phyloP scores from a whole-genome alignment of 306 rosid genomes.

The Parietaria judaica region DNA sequence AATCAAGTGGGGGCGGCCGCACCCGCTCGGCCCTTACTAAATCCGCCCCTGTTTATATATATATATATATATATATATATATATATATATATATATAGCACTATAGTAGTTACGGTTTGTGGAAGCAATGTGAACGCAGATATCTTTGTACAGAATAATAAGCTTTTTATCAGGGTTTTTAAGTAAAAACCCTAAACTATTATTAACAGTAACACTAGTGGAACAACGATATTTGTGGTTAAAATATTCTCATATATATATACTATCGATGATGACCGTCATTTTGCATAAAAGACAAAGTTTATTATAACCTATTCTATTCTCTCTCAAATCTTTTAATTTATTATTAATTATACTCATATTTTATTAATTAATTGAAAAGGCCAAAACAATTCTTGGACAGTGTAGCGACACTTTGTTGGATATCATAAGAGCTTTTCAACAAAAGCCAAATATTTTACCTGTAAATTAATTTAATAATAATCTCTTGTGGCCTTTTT shows the following conservation, averaged over 20 bases:
- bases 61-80: too few species aligned
- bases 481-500: neutral
- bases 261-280: constrained; percentile 6
- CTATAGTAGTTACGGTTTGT: neutral
- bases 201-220: neutral
- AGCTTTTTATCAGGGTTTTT: neutral
- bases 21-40: too few species aligned
- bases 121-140: constrained; percentile 1
- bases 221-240: neutral
- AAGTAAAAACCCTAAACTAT: neutral
- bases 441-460: constrained; percentile 5
- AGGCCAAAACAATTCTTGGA: neutral
- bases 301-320: neutral
- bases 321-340: neutral
- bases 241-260: neutral
- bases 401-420: constrained; percentile 16
- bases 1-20: too few species aligned
- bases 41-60: too few species aligned
- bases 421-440: constrained; percentile 8
- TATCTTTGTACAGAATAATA: neutral
- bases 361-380: neutral
- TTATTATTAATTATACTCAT: neutral
- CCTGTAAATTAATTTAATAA: neutral
- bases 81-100: too few species aligned
- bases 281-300: neutral